Evolutionary conservation across 2,329 filamentous ascomycete species (phyloP), one percentile per base, ranked within the genome.

Genomic region (Fusarium sp.): DNA sequence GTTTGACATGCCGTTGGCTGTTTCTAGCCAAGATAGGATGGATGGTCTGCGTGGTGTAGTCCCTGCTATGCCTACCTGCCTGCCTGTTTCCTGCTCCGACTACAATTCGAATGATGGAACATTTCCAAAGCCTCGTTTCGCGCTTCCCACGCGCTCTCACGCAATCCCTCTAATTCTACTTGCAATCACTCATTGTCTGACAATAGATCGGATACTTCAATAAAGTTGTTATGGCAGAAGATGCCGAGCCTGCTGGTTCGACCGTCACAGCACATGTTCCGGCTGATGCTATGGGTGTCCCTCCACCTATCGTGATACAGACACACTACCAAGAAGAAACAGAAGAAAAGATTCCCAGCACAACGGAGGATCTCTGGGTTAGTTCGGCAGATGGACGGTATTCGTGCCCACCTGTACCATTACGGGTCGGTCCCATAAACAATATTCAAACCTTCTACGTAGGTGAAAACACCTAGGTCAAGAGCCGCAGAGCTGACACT

Each of bases 371-470:
- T 70, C 77, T 86, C 25, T 86, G 83, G 84, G 73, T 86, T 47
- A 83, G 82, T 56, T 85, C 82, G n/a, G 79, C 79, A 22, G 84
- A 86, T 71, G 84, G 83, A 54, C 81, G 84, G 46, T 85, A 84
- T 75, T 83, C 79, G 43, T 84, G 83, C 16, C 75, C 79, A 10
- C 80, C 85, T 38, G 80, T 86, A 34, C 82, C 83, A 4, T 70
- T 86, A 22, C 79, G 79, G 30, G 83, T 86, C 22, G 84, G 84
- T 15, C 71, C 71, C 57, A 63, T 74, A 22, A 80, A 82, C 24
- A 69, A 82, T 59, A 79, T 79, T 43, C 80, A 86, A 72, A 83
- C 81, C 8, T 86, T 87, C 66, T 71, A 75, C 56, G 75, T 77
- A 68, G 8, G 70, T 60, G 25, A 30, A 42, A 38, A 18, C 30